Base-by-base conservation (phyloP, 2,329 filamentous ascomycete species). In the Amesomyces nigricolor region DNA sequence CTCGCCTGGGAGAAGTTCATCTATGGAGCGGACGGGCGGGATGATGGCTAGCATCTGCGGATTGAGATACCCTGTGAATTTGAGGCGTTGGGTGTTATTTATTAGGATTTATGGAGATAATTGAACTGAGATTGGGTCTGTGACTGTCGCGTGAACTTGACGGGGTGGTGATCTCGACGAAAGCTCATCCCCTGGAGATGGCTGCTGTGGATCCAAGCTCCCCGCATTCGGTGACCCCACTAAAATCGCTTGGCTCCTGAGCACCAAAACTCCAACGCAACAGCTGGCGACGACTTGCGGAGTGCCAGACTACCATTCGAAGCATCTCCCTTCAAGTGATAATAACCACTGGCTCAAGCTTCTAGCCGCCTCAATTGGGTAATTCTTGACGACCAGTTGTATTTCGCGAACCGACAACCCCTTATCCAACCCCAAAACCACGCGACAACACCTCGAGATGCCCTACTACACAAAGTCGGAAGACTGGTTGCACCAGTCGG, bases 401-500 rank as follows among this genome's bases (percentile, higher is more conserved):
- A 26, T 26, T 26, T 26, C 38, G 37, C 16, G 26, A 43, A 26
- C 8, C 38, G 10, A 29, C 37, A 51, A 42, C 26, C n/a, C 29
- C n/a, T 40, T 29, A 14, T 14, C 10, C 16, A 43, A 3, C 19
- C 47, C 26, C 32, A 30, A 39, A 17, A 38, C 48, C n/a, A 30
- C 16, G 10, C 13, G 13, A 53, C 29, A n/a, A 26, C 47, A 16
- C 29, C 32, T 49, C 37, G 57, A 13, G 9, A 65, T 65, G 64
- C 63, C 64, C 2, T 64, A 88, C 70, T 84, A 95, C 69, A 76
- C 80, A 50, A 91, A 89, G 56, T 88, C 88, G 72, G 86, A 95
- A 73, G 87, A 91, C 75, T 99, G 91, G 88, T 88, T 96, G 63
- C 85, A 87, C 65, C 88, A 96, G 72, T 96, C 92, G 13, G 78